phyloP scores from a whole-genome alignment of 2,329 filamentous ascomycete species.

The Fusarium pseudonygamai region DNA sequence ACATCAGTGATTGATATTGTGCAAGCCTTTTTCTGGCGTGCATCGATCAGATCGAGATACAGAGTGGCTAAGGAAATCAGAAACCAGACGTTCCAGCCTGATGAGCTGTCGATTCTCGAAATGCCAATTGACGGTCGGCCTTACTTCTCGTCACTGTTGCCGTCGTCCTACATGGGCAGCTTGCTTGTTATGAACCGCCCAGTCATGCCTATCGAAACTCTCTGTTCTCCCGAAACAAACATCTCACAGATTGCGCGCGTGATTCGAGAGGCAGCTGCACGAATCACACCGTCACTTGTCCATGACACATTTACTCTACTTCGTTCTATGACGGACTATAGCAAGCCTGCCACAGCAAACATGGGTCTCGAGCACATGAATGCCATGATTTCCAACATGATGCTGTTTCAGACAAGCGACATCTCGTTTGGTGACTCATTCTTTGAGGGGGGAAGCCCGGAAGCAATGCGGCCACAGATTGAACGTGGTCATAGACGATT shows the following conservation, averaged over 20 bases:
- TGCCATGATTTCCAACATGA: constrained; percentile 9
- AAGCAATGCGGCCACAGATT: constrained; percentile 6
- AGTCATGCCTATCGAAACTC: background rate
- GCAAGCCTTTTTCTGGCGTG: constrained; percentile 12
- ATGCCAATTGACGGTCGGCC: constrained; percentile 11
- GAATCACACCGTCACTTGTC: background rate
- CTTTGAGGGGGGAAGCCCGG: constrained; percentile 3
- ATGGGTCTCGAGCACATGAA: constrained; percentile 14
- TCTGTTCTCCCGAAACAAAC: background rate
- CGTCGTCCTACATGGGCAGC: constrained; percentile 8
- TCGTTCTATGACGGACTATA: constrained; percentile 1
- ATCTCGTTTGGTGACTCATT: constrained; percentile 1
- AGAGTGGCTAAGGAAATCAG: background rate
- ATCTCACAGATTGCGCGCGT: background rate
- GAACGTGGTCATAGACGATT: background rate
- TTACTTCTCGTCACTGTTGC: constrained; percentile 1
- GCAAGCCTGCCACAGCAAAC: constrained; percentile 13
- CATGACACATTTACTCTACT: constrained; percentile 3
- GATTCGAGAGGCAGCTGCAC: background rate
- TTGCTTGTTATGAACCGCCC: background rate
- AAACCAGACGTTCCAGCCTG: background rate
- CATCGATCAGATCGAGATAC: constrained; percentile 3
- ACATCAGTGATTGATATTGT: background rate
- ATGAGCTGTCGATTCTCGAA: constrained; percentile 4
- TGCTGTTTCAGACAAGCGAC: constrained; percentile 4